phyloP scores from a whole-genome alignment of 139 green algal genomes.

The Chlamydomonas eustigma region DNA sequence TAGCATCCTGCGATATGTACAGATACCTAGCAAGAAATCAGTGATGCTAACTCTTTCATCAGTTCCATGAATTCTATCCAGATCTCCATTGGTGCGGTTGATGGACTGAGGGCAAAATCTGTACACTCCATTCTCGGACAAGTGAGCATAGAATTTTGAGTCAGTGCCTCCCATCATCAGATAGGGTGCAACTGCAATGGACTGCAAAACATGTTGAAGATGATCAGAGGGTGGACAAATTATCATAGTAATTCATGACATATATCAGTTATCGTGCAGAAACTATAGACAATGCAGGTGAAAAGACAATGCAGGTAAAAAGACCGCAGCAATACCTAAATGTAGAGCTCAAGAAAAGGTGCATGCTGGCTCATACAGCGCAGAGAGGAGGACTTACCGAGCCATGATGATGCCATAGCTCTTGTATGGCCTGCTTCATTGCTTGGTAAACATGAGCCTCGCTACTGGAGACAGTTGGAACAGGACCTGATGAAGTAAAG shows the following conservation, averaged over 20 bases:
- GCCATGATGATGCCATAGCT: conserved; percentile 1
- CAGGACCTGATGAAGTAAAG: conserved; percentile 2
- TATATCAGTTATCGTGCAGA: too few species aligned
- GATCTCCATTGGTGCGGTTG: conserved; percentile 30
- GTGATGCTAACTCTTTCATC: conserved; percentile 54
- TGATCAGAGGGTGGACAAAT: too few species aligned
- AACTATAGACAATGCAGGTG: too few species aligned
- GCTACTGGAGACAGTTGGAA: conserved; percentile 22
- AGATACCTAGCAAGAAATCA: conserved; percentile 29
- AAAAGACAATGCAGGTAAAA: too few species aligned
- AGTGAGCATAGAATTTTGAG: conserved; percentile 40
- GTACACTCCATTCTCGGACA: conserved; percentile 38
- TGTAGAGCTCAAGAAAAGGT: too few species aligned
- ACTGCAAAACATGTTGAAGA: too few species aligned
- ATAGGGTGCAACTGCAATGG: conserved; percentile 20
- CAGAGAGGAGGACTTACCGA: too few species aligned
- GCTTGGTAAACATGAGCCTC: conserved; percentile 34
- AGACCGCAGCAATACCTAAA: too few species aligned
- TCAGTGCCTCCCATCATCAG: conserved; percentile 46
- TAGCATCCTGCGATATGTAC: conserved; percentile 33
- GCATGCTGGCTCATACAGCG: too few species aligned
- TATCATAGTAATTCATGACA: too few species aligned
- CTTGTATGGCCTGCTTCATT: conserved; percentile 42
- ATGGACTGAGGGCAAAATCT: conserved; percentile 45
- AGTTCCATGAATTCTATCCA: conserved; percentile 54